Percentiles rank a stretch among this genome's conserved stretches.
Conservation (phyloP, 2,329 filamentous ascomycete genomes). For the Penicillium sp. region DNA sequence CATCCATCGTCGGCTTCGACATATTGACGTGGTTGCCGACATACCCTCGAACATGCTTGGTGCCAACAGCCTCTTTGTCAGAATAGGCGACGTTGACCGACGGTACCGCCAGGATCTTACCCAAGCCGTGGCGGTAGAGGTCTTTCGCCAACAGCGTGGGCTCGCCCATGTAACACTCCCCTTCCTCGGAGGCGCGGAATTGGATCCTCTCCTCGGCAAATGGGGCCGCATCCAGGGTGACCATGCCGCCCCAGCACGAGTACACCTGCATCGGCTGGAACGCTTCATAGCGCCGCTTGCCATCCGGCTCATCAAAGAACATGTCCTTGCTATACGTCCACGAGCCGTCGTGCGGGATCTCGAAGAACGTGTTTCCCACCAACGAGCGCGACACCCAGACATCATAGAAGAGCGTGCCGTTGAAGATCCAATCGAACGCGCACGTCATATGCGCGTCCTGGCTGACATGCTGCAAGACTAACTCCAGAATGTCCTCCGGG, state of each 20-base stretch:
- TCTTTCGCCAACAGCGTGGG: constrained; percentile 58
- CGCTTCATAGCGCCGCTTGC: constrained; percentile 33
- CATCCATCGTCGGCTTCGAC: constrained; percentile 1
- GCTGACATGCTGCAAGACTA: constrained; percentile 48
- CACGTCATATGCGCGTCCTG: constrained; percentile 57
- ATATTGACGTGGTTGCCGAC: constrained; percentile 24
- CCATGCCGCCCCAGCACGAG: constrained; percentile 60
- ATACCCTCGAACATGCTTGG: constrained; percentile 54
- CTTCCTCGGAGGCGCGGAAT: constrained; percentile 44
- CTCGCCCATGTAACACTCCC: constrained; percentile 56
- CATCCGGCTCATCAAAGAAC: constrained; percentile 51
- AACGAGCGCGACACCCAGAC: constrained; percentile 56
- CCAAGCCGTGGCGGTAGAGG: constrained; percentile 51
- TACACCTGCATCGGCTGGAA: constrained; percentile 59
- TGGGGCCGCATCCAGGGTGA: constrained; percentile 49
- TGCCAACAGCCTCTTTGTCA: constrained; percentile 43
- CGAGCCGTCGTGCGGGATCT: constrained; percentile 50
- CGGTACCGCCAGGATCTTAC: constrained; percentile 57
- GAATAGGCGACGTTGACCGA: constrained; percentile 57
- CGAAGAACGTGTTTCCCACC: constrained; percentile 55
- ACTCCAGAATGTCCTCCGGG: constrained; percentile 56
- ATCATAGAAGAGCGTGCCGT: constrained; percentile 55
- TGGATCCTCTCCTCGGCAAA: constrained; percentile 45
- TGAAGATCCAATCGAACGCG: constrained; percentile 57
- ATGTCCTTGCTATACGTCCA: constrained; percentile 53